These are phyloP conservation scores for Vitis hybrid DNA, from an alignment of 177 flowering plant genomes.

Conservation along the genomic window DNA sequence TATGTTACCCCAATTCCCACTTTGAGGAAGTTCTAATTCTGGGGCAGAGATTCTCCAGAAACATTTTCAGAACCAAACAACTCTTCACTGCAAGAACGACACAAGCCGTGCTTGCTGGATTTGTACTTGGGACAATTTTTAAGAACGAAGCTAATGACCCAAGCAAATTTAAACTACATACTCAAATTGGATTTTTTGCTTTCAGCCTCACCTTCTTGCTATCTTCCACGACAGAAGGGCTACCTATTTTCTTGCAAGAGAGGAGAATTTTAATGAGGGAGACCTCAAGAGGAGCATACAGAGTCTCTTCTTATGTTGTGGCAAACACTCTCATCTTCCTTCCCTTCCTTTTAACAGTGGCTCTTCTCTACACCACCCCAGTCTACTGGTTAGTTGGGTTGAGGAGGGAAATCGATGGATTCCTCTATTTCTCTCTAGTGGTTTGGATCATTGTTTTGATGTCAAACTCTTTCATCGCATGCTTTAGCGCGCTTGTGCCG, in stretches of 20 bases:
- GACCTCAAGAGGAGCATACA: slow-evolving; percentile 75
- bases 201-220: slow-evolving; percentile 73
- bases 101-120: slow-evolving; percentile 64
- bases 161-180: slow-evolving; percentile 39
- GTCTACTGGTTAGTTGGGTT: slow-evolving; percentile 83
- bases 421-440: slow-evolving; percentile 67
- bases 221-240: slow-evolving; percentile 73
- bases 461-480: slow-evolving; percentile 82
- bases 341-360: slow-evolving; percentile 66
- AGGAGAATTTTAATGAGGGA: slow-evolving; percentile 73
- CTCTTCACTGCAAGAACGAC: slow-evolving; percentile 67
- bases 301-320: slow-evolving; percentile 71
- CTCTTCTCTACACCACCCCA: slow-evolving; percentile 66
- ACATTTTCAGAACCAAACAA: slow-evolving; percentile 76
- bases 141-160: slow-evolving; percentile 36
- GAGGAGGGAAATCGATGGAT: slow-evolving; percentile 45
- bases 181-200: slow-evolving; percentile 79
- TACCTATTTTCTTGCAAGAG: slow-evolving; percentile 78
- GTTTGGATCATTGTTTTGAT: slow-evolving; percentile 73
- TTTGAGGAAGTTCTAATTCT: slow-evolving; percentile 55
- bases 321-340: slow-evolving; percentile 71
- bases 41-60: slow-evolving; percentile 63
- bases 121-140: slow-evolving; percentile 71
- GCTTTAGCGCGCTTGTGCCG: slow-evolving; percentile 82
- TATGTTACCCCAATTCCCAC: slow-evolving; percentile 42